Conservation (phyloP, 352 stramenopile genomes). For the Phytophthora capsici region DNA sequence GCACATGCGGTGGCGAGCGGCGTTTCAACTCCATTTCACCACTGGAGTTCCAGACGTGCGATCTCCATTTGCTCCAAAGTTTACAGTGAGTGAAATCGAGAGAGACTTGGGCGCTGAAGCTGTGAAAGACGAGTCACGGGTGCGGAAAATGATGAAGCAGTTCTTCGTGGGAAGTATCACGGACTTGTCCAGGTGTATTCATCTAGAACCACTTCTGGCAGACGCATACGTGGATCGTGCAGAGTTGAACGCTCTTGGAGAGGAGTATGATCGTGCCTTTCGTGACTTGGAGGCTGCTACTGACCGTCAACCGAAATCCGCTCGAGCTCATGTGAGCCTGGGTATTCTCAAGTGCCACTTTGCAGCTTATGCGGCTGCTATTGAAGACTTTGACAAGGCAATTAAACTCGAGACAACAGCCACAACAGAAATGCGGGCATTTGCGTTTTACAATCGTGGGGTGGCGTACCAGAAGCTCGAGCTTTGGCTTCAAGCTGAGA, state of each 20-base stretch:
- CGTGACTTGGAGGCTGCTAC: slow-evolving; percentile 63
- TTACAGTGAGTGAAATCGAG: slow-evolving; percentile 60
- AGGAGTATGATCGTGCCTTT: slow-evolving; percentile 72
- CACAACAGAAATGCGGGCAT: slow-evolving; percentile 19
- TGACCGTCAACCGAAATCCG: slow-evolving; percentile 53
- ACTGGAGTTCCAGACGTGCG: neutral
- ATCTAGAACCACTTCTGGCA: slow-evolving; percentile 55
- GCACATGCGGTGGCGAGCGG: slow-evolving; percentile 65
- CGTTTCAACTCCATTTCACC: slow-evolving; percentile 57
- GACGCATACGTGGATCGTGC: slow-evolving; percentile 76
- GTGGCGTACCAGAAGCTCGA: slow-evolving; percentile 75
- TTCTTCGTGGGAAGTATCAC: slow-evolving; percentile 54
- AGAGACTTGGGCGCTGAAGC: slow-evolving; percentile 42
- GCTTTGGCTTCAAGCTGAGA: slow-evolving; percentile 70
- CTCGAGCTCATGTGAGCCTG: slow-evolving; percentile 62
- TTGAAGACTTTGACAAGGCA: slow-evolving; percentile 73
- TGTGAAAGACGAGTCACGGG: slow-evolving; percentile 56
- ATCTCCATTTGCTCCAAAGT: slow-evolving; percentile 51
- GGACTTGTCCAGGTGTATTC: slow-evolving; percentile 72
- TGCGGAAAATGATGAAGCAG: slow-evolving; percentile 61
- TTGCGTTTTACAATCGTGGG: slow-evolving; percentile 66
- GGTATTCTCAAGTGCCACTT: slow-evolving; percentile 88
- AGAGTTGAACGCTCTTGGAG: slow-evolving; percentile 64
- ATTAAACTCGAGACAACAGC: slow-evolving; percentile 56
- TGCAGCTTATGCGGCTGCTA: slow-evolving; percentile 59